These are phyloP conservation scores for Saccharomycopsis sp. DNA, from an alignment of 805 yeast genomes.

Conservation along the genomic window DNA sequence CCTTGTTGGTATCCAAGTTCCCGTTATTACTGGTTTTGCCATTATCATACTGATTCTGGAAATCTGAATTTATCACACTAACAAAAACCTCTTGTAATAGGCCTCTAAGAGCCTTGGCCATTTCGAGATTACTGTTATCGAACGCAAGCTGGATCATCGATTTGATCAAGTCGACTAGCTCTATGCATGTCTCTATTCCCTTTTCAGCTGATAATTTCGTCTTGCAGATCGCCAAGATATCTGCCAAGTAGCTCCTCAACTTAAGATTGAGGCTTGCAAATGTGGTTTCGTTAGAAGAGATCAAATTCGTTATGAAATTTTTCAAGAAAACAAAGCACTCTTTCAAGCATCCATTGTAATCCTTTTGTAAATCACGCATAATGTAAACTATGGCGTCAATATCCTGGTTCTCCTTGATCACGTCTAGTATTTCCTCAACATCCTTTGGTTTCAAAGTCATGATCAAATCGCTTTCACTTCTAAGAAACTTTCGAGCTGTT, in stretches of 20 bases:
- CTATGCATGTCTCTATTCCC: constrained; percentile 33
- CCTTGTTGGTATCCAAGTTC: constrained; percentile 23
- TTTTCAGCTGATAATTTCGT: too few relatives aligned
- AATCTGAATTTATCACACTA: constrained; percentile 29
- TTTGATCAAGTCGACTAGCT: constrained; percentile 33
- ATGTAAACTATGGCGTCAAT: constrained; percentile 16
- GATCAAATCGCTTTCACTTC: too few relatives aligned
- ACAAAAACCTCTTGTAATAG: constrained; percentile 36
- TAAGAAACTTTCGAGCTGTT: too few relatives aligned
- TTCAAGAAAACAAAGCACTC: constrained; percentile 25
- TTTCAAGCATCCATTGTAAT: constrained; percentile 22
- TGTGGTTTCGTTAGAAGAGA: too few relatives aligned
- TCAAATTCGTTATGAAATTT: constrained; percentile 17
- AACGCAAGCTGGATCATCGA: constrained; percentile 28
- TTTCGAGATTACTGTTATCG: constrained; percentile 6
- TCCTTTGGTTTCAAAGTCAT: too few relatives aligned
- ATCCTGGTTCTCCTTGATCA: constrained; percentile 4
- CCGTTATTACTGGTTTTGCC: too few relatives aligned
- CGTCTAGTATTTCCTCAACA: constrained; percentile 1
- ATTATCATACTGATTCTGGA: constrained; percentile 14
- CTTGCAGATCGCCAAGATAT: too few relatives aligned
- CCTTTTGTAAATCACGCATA: not conserved
- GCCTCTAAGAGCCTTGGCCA: constrained; percentile 18
- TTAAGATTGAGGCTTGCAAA: too few relatives aligned
- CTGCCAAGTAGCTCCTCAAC: too few relatives aligned